These are phyloP conservation scores for Trapa incisa DNA, from an alignment of 345 rosid species.

Conservation along the genomic window DNA sequence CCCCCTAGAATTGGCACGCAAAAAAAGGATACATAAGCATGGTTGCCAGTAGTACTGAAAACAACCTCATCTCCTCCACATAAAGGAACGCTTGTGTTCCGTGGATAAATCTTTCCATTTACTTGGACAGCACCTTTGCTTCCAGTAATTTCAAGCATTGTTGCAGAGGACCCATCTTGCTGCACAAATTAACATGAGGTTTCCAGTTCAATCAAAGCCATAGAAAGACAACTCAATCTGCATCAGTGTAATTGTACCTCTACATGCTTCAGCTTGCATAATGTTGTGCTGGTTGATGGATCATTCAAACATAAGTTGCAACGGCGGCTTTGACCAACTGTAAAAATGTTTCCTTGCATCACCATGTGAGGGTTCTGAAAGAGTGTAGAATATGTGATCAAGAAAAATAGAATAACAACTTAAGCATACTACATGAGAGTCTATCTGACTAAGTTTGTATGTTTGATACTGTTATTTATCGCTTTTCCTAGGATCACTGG, in stretches of 20 bases:
- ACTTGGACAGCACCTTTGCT: conserved; percentile 77
- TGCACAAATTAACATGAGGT: conserved; percentile 16
- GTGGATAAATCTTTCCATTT: conserved; percentile 51
- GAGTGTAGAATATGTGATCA: conserved; percentile 14
- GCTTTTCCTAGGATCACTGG: neutral
- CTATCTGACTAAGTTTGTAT: neutral
- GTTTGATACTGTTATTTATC: neutral
- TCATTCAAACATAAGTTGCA: conserved; percentile 73
- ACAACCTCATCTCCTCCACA: conserved; percentile 90
- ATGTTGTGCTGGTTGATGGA: conserved; percentile 32
- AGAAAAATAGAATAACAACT: conserved; percentile 4
- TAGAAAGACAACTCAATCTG: neutral
- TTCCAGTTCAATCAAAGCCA: neutral
- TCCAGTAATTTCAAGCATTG: conserved; percentile 61
- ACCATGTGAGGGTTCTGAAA: conserved; percentile 64
- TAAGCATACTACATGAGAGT: neutral
- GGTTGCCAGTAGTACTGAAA: conserved; percentile 55
- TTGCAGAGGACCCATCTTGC: conserved; percentile 56
- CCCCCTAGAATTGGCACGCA: neutral
- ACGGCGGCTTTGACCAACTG: conserved; percentile 63
- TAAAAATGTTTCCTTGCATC: conserved; percentile 47
- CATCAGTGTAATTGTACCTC: conserved; percentile 39
- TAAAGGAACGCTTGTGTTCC: conserved; percentile 32
- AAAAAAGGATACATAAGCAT: conserved; percentile 92
- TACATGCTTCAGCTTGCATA: conserved; percentile 66